Base-by-base conservation (phyloP, 2,329 filamentous ascomycete species). In the Hirsutella minnesotensis region DNA sequence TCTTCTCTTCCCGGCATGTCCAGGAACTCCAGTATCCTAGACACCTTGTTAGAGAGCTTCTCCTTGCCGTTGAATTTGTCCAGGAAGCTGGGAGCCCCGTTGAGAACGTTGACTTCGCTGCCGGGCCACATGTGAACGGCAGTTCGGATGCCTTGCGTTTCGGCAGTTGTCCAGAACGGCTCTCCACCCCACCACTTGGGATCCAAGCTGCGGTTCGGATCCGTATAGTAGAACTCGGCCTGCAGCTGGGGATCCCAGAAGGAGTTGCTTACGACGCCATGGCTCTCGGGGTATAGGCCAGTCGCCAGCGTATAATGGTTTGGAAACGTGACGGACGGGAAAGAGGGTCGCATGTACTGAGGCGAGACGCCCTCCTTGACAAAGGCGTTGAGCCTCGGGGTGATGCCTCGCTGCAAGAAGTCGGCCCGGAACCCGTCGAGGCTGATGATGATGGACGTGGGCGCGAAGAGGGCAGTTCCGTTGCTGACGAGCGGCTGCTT, bases 61-160 rank as follows among this genome's bases (percentile, higher is more conserved):
- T 95, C 89, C 1, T 81, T 75, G 9, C 78, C 81, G 51, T 95
- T 90, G 65, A 77, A 98, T 53, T 79, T 82, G 65, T 96, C 92
- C 39, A 96, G 61, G 54, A 86, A 86, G 9, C 78, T 81, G 3
- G 89, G 86, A 48, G 89, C 80, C 16, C 81, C 68, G n/a, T 73
- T 69, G 12, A 78, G 71, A 47, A 94, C 83, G 58, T 87, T 81
- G 5, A 89, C 89, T 64, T 98, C 92, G 36, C 86, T 94, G 2
- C 92, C 92, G 2, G 92, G 92, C 92, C 92, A 98, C 92, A 98
- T 98, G 60, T 98, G 92, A 21, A 98, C 79, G 1, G 87, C 92
- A 24, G 81, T 79, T 44, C 77, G 76, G 27, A 94, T 70, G 5
- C 83, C 83, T 51, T 87, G 83, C 44, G 76, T 77, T 66, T 96